Base-by-base conservation (phyloP, 805 yeast species). In the Cyberlindnera mycetangii region DNA sequence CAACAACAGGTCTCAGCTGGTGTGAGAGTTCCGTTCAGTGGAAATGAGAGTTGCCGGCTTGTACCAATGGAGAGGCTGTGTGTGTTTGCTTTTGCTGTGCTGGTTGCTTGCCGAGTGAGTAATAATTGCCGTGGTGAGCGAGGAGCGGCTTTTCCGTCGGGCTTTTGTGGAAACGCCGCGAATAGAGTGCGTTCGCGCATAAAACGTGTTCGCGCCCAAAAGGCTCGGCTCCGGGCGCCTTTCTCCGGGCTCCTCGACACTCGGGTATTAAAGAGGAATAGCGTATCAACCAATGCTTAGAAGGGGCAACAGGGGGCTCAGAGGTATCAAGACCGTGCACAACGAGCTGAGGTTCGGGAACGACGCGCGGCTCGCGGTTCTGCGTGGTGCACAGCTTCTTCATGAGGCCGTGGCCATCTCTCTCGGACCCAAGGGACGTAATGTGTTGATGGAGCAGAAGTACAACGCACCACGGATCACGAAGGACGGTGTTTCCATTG, bases 401-500 rank as follows among this genome's bases (percentile, higher is more conserved):
- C 97, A 97, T 40, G 90, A 88, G 62, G 98, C 99, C 18, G 99
- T 92, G 39, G 83, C 96, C 30, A 95, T 95, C 42, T 93, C 99
- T 31, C 75, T 92, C 50, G 99, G 99, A 42, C 99, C 99, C 60
- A 90, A 90, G 69, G 99, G 99, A 62, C 84, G 99, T 70, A 92
- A 89, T 61, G 99, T 89, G 31, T 77, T 92, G 58, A 90, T 93
- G 64, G 98, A 92, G 73, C 99, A 93, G 73, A 85, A 88, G 52
- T 93, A 88, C 56, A 97, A 97, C 55, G 79, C 96, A 42, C 99
- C 99, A 59, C 92, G 92, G 75, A 92, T 92, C 76, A 92, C 99
- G 70, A 92, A 92, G 74, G 99, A 92, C 67, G 99, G 99, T 79
- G 97, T 89, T 41, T 89, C 98, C 37, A 97, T 92, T 48, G 99